Evolutionary conservation across 2,329 filamentous ascomycete species (phyloP), one percentile per base, ranked within the genome.

Genomic region (Ceratocystis harringtonii): DNA sequence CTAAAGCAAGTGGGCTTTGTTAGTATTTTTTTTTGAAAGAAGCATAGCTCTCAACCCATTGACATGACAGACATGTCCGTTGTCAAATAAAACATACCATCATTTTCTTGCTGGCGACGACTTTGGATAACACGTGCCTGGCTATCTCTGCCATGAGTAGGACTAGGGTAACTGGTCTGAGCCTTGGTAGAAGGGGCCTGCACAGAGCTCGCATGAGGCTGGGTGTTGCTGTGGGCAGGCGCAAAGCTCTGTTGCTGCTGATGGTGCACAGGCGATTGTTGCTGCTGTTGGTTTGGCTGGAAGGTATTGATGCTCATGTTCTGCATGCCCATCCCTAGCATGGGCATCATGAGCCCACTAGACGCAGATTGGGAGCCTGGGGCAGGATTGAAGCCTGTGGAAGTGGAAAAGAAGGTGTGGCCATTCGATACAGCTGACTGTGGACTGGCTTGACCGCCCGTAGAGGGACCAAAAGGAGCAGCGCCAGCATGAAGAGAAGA

Each of bases 111-210:
- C 73, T 86, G 81, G 69, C 89, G 88, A 69, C 89, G 87, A 74
- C 84, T 84, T 74, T 89, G 86, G 66, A 89, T 89, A 68, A 88
- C 84, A 67, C 88, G 86, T 70, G 86, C 82, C 73, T 92, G 87
- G 71, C 84, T 89, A 71, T 95, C 90, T 63, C 86, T 84, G 67
- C 83, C 81, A 64, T 84, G 84, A 75, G 67, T 61, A 61, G 61
- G 63, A 30, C 67, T 67, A n/a, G 65, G 19, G 43, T 65, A 69
- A 30, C 32, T 58, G 55, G 55, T 2, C 6, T n/a, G 55, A 8
- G 28, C 17, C 55, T 45, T 62, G 45, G 32, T 45, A n/a, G 19
- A 5, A 44, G 63, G 52, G 25, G 63, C 15, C 63, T 64, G 66
- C 7, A 25, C 32, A 8, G 60, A 17, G 55, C 28, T 63, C 10